phyloP scores from a whole-genome alignment of 2,329 filamentous ascomycete genomes.

The Diaporthe batatas region DNA sequence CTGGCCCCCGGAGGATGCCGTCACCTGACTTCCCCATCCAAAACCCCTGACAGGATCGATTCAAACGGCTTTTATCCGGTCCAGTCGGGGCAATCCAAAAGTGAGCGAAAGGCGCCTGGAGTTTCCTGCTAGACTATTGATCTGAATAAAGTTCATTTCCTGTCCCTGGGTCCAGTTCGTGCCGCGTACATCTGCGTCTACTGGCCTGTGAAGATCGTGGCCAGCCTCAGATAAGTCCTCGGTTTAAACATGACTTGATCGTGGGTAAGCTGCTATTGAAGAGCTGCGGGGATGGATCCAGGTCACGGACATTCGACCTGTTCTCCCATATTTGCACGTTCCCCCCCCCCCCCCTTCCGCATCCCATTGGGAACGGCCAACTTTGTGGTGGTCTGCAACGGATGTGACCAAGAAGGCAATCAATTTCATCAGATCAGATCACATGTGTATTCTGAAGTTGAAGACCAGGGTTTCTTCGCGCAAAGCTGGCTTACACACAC shows the following conservation, averaged over 20 bases:
- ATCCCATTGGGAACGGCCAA: no score
- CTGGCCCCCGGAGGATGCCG: slow-evolving; percentile 12
- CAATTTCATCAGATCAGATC: no score
- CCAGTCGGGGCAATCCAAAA: not conserved
- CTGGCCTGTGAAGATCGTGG: not conserved
- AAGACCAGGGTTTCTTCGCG: not conserved
- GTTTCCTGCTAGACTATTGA: not conserved
- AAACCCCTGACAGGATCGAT: slow-evolving; percentile 5
- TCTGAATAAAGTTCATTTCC: not conserved
- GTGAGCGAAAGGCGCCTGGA: slow-evolving; percentile 28
- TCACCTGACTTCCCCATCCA: slow-evolving; percentile 24
- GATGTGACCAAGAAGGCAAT: not conserved
- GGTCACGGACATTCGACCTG: no score
- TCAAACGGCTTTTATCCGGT: not conserved
- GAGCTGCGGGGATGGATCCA: not conserved
- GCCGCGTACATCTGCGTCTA: not conserved
- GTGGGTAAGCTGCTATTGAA: not conserved
- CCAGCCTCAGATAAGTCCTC: not conserved
- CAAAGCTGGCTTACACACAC: not conserved
- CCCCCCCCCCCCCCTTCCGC: no score
- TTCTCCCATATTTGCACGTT: no score
- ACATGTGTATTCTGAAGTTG: not conserved
- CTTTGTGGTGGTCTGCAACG: no score
- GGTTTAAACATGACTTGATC: no score
- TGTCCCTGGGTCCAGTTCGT: no score